Evolutionary conservation across 1,139 yeast species (phyloP), one percentile per base, ranked within the genome.

Genomic region (Lodderomyces theae): DNA sequence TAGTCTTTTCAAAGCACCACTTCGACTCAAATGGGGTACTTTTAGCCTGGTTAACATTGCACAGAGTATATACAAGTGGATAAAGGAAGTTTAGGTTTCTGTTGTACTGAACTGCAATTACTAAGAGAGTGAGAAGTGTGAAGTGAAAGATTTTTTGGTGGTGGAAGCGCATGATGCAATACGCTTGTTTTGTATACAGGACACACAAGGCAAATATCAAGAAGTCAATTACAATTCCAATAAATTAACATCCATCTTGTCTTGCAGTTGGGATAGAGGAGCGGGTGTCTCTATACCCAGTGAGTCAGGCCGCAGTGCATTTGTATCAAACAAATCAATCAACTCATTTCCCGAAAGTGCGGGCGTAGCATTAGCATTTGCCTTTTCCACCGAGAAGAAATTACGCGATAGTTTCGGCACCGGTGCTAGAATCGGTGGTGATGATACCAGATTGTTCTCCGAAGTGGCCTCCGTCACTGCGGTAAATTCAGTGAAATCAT

Each of bases 401-500:
- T 43, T 42, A 26, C 38, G 47, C 15, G 35, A 30, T 12, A 37
- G 15, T 24, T 43, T 38, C 4, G 25, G 47, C 32, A 18, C 32
- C 37, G 17, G 24, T 31, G 24, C 24, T 12, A 6, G 24, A 35
- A 16, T 26, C 28, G 12, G 35, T 35, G 32, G 35, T 32, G 12
- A 42, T 29, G 35, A 38, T 40, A 12, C 23, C 24, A 21, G 24
- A 9, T 39, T n/a, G 9, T 21, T 13, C 8, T 24, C 32, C 15
- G 40, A 42, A 24, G 52, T 47, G 2, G 57, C 47, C 5, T 51
- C 41, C 5, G 52, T 46, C 34, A 60, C 56, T 6, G 51, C 41
- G 6, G 52, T 46, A 34, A 60, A 57, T 9, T 51, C 57, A 22
- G 53, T 51, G 41, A 57, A 53, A 3, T 55, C 53, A 13, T 49